Conservation (phyloP, 2,329 filamentous ascomycete genomes). For the Aspergillus sp. region DNA sequence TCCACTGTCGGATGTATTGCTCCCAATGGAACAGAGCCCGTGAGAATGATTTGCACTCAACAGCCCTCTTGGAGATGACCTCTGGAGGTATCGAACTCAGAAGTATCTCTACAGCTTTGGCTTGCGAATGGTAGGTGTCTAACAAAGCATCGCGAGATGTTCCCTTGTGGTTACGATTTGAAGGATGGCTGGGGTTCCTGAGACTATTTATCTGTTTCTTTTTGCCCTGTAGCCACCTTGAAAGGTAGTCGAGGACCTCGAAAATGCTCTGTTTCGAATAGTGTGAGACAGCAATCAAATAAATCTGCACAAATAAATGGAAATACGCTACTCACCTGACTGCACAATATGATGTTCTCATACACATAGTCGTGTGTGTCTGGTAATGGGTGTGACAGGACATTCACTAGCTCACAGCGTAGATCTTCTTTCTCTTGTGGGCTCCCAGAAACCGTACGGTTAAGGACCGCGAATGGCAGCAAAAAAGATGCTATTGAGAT, state of each 20-base stretch:
- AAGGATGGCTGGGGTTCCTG: slow-evolving; percentile 29
- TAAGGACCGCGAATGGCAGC: slow-evolving; percentile 81
- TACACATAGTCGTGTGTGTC: slow-evolving; percentile 59
- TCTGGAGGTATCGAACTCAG: slow-evolving; percentile 70
- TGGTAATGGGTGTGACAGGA: slow-evolving; percentile 67
- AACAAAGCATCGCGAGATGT: slow-evolving; percentile 29
- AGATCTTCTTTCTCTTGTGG: slow-evolving; percentile 66
- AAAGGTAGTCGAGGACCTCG: slow-evolving; percentile 85
- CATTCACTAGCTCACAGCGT: slow-evolving; percentile 69
- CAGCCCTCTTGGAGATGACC: slow-evolving; percentile 75
- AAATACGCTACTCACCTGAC: slow-evolving; percentile 64
- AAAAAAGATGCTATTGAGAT: slow-evolving; percentile 84
- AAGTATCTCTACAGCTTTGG: slow-evolving; percentile 70
- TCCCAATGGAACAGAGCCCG: slow-evolving; percentile 93
- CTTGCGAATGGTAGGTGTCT: slow-evolving; percentile 43
- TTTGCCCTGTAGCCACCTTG: slow-evolving; percentile 84
- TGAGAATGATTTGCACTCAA: slow-evolving; percentile 93
- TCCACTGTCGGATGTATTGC: slow-evolving; percentile 72
- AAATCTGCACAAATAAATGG: not conserved
- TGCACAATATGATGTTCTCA: slow-evolving; percentile 80
- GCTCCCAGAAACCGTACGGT: slow-evolving; percentile 74
- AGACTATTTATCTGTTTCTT: slow-evolving; percentile 52
- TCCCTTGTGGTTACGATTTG: slow-evolving; percentile 33
- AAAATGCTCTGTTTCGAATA: slow-evolving; percentile 70
- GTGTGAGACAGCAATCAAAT: not conserved